Percentiles rank a stretch among this genome's conserved stretches.
Conservation (phyloP, 2,329 filamentous ascomycete species). For the Sporothrix globosa region DNA sequence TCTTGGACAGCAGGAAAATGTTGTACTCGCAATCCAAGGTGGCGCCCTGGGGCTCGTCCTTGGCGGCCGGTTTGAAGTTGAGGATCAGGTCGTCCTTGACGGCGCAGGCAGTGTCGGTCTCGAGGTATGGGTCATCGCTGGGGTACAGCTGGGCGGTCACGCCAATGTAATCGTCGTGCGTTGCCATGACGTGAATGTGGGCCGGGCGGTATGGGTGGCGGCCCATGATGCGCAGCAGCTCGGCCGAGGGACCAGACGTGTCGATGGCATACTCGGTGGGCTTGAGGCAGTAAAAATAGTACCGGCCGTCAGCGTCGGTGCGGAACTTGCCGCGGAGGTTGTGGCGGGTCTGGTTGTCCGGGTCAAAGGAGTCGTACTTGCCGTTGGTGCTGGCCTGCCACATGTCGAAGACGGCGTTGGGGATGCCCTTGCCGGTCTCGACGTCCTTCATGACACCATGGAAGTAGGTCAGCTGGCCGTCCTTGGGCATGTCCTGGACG, state of each 20-base stretch:
- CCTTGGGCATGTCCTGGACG: conserved; percentile 53
- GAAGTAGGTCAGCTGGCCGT: conserved; percentile 52
- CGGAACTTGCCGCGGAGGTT: conserved; percentile 69
- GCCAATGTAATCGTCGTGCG: conserved; percentile 59
- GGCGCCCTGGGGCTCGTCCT: conserved; percentile 41
- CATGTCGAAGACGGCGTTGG: conserved; percentile 69
- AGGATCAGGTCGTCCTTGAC: conserved; percentile 47
- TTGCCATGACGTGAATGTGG: conserved; percentile 62
- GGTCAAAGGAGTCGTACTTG: conserved; percentile 68
- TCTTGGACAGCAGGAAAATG: conserved; percentile 43
- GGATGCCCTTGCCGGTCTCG: conserved; percentile 65
- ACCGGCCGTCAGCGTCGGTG: conserved; percentile 66
- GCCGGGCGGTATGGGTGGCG: conserved; percentile 61
- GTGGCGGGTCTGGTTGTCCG: conserved; percentile 63
- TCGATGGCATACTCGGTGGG: conserved; percentile 52
- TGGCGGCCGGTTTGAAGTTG: conserved; percentile 44
- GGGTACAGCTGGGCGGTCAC: conserved; percentile 71
- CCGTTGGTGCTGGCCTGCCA: conserved; percentile 78
- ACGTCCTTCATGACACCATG: conserved; percentile 63
- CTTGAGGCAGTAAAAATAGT: conserved; percentile 59
- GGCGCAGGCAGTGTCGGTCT: conserved; percentile 47
- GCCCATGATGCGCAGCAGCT: conserved; percentile 57
- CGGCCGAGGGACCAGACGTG: conserved; percentile 55
- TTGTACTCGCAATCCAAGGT: conserved; percentile 47
- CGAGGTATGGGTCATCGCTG: conserved; percentile 58